A percentile compares a stretch with the other conserved stretches of the same genome.
Evolutionary conservation across 495 filamentous ascomycete species (phyloP).

Genomic region (Penicillium fimorum): DNA sequence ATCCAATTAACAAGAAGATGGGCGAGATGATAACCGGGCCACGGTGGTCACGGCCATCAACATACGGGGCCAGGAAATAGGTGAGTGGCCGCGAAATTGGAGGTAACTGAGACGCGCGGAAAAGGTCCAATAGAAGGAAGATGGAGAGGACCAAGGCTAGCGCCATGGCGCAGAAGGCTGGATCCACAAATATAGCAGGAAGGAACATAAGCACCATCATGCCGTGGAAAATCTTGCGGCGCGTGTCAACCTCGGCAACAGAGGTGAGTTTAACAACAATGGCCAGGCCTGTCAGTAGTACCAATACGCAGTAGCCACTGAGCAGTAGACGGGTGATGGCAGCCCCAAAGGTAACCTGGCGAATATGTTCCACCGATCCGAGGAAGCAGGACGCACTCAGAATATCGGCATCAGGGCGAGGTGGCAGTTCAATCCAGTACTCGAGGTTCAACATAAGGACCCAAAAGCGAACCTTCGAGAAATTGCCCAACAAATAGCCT

Average conservation of each 20-base stretch:
- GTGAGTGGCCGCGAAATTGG: constrained; percentile 82
- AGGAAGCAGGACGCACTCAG: constrained; percentile 38
- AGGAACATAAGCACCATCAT: constrained; percentile 97
- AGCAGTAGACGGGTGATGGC: constrained; percentile 82
- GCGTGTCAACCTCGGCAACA: constrained; percentile 83
- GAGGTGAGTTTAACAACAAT: constrained; percentile 71
- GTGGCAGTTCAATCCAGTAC: constrained; percentile 72
- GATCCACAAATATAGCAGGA: constrained; percentile 81
- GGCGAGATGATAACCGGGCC: constrained; percentile 94
- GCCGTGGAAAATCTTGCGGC: constrained; percentile 98
- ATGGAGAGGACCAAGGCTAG: constrained; percentile 70
- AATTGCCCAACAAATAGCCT: constrained; percentile 83
- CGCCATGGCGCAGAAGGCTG: constrained; percentile 74
- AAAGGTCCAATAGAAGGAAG: constrained; percentile 84
- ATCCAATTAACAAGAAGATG: constrained; percentile 95
- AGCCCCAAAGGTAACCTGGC: constrained; percentile 59
- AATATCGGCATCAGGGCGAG: constrained; percentile 39
- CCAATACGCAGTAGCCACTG: constrained; percentile 64
- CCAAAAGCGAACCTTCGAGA: constrained; percentile 63
- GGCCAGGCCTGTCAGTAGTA: constrained; percentile 68
- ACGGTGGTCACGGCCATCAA: constrained; percentile 88
- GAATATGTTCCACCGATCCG: constrained; percentile 60
- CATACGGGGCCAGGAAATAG: constrained; percentile 84
- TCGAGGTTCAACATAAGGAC: constrained; percentile 64
- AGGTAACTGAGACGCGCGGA: constrained; percentile 87